Evolutionary conservation across 306 rosid species (phyloP).

Genomic region (Inga laurina): DNA sequence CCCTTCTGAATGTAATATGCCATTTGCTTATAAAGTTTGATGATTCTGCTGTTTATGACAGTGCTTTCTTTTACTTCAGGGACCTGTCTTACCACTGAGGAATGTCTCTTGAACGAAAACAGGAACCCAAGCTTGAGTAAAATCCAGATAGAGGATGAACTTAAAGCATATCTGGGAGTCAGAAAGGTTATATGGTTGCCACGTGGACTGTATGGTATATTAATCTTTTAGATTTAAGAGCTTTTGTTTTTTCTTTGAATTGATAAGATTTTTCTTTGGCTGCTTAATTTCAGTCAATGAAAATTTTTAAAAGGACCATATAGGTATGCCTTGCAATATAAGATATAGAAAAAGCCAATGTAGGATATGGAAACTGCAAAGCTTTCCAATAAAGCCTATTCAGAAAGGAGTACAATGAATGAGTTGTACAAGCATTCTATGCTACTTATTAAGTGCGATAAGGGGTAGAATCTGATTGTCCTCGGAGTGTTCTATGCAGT

Average conservation of each 20-base stretch:
- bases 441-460: not conserved
- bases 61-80: conserved; percentile 49
- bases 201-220: conserved; percentile 79
- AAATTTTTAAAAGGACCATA: not conserved
- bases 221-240: conserved; percentile 13
- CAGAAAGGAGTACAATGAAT: not conserved
- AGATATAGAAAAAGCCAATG: not conserved
- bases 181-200: conserved; percentile 88
- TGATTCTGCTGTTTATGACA: conserved; percentile 22
- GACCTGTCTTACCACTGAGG: conserved; percentile 96
- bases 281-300: conserved; percentile 17
- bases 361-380: not conserved
- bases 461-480: conserved; percentile 8
- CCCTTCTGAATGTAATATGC: not conserved
- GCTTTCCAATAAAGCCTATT: not conserved
- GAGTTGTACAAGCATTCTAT: conserved; percentile 25
- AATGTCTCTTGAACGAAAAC: conserved; percentile 89
- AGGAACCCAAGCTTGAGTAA: conserved; percentile 78
- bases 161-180: conserved; percentile 84
- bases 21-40: conserved; percentile 10
- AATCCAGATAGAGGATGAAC: conserved; percentile 78
- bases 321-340: not conserved
- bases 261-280: conserved; percentile 8
- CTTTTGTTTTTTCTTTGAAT: conserved; percentile 13
- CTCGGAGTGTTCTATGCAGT: conserved; percentile 9